Evolutionary conservation across 768 basidiomycete genomes (phyloP), one percentile per base, ranked within the genome.

Genomic region (Brasilioporus rufonigricans): DNA sequence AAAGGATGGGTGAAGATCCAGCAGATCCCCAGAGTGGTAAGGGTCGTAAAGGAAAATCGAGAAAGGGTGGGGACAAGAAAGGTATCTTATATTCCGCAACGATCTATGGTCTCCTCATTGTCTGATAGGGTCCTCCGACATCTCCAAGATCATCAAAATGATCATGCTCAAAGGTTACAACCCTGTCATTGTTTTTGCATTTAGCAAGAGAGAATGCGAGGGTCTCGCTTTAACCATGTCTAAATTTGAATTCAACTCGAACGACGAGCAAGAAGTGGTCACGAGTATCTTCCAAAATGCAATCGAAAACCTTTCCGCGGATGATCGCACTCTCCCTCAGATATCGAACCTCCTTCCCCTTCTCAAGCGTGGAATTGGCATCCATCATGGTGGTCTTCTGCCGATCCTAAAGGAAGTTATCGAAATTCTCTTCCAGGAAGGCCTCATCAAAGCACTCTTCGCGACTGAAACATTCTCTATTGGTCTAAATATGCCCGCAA

Each of bases 391-490:
- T 38, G 97, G 97, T 40, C 83, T 99, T 36, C 81, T 99, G 18
- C 97, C 97, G 0, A 97, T 98, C 59, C 80, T 99, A 40, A 99
- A 99, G 69, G 97, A 99, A 69, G 94, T 98, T 45, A 98, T 99
- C 71, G 97, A 99, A 71, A 97, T 99, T 53, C 81, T 99, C 40
- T 99, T 99, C 77, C 95, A 98, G 69, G 95, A 98, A 66, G 95
- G 96, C 11, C 79, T 98, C 43, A 93, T 98, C 76, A 99, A 99
- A 70, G 94, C 93, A 31, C 82, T 99, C 38, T 99, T 98, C 65
- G 97, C 97, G 8, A 99, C 97, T 0, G 97, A 99, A 74, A 99
- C 97, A 0, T 98, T 98, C 74, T 96, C 95, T 16, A 97, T 97
- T 55, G 93, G 92, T 35, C 78, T 99, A 41, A 99, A 99, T 73